phyloP scores from a whole-genome alignment of 768 basidiomycete species.

The Leucosporidium creatinivorum region DNA sequence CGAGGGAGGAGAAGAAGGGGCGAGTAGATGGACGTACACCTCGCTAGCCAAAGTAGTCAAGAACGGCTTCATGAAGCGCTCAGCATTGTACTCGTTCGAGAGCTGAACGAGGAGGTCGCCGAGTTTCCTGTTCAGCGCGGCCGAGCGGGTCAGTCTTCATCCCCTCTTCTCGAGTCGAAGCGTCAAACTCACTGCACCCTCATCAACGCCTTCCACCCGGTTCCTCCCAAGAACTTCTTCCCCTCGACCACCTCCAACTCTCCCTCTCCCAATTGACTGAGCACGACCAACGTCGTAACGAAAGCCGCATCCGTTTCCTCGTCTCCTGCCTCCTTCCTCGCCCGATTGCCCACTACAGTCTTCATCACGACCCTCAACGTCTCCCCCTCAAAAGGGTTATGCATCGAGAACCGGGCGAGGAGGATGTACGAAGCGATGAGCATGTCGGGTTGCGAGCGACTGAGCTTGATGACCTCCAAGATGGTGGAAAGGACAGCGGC shows the following conservation, averaged over 20 bases:
- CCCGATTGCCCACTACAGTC: slow-evolving; percentile 46
- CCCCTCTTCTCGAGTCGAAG: slow-evolving; percentile 37
- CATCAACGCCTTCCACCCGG: slow-evolving; percentile 40
- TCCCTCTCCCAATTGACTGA: slow-evolving; percentile 43
- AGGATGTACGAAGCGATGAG: slow-evolving; percentile 54
- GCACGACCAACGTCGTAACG: slow-evolving; percentile 57
- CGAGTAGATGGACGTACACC: slow-evolving; percentile 2
- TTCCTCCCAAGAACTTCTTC: slow-evolving; percentile 50
- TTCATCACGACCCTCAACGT: slow-evolving; percentile 57
- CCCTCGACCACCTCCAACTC: slow-evolving; percentile 50
- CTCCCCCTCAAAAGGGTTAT: slow-evolving; percentile 53
- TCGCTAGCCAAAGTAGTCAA: slow-evolving; percentile 26
- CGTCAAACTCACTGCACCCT: slow-evolving; percentile 23
- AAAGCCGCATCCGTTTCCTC: slow-evolving; percentile 42
- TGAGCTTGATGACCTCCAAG: slow-evolving; percentile 31
- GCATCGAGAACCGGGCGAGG: slow-evolving; percentile 61
- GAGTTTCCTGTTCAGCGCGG: slow-evolving; percentile 35
- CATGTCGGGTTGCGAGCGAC: slow-evolving; percentile 22
- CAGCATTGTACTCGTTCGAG: slow-evolving; percentile 50
- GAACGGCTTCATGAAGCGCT: slow-evolving; percentile 49
- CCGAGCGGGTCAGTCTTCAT: neutral
- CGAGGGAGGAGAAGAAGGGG: too few species aligned
- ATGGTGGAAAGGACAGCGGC: slow-evolving; percentile 37
- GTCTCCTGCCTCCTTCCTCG: slow-evolving; percentile 41
- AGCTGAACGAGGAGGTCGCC: slow-evolving; percentile 49